Percentiles rank a stretch among this genome's conserved stretches.
phyloP scores from a whole-genome alignment of 2,329 filamentous ascomycete species.

The Alternaria angustiovoidea region DNA sequence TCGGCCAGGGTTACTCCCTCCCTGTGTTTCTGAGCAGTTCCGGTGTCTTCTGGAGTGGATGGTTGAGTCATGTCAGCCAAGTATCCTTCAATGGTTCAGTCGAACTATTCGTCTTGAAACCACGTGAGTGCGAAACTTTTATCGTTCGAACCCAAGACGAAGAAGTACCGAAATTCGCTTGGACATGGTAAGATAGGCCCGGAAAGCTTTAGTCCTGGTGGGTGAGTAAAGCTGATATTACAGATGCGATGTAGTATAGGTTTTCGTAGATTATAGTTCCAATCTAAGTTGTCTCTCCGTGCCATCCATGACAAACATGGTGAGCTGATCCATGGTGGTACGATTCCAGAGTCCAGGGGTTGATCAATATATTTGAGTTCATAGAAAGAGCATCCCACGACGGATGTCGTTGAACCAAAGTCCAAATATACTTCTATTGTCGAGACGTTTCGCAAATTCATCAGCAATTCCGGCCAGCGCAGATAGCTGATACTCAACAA shows the following conservation, averaged over 20 bases:
- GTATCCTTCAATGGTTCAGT: accelerated
- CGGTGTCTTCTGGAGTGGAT: too few relatives aligned
- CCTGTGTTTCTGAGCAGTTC: too few relatives aligned
- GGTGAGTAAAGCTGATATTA: too few relatives aligned
- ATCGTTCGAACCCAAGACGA: accelerated
- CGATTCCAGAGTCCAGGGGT: too few relatives aligned
- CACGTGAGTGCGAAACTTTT: too few relatives aligned
- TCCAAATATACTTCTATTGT: neutral
- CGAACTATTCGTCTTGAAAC: neutral
- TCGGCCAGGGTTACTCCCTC: too few relatives aligned
- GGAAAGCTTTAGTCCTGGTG: neutral
- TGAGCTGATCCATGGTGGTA: neutral
- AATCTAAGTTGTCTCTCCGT: too few relatives aligned
- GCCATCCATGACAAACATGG: neutral
- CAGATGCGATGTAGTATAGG: too few relatives aligned
- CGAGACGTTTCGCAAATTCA: neutral
- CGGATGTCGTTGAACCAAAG: neutral
- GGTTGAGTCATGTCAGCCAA: too few relatives aligned
- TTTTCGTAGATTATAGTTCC: too few relatives aligned
- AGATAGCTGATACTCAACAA: neutral
- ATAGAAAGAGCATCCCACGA: neutral
- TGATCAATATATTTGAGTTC: too few relatives aligned
- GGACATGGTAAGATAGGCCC: neutral
- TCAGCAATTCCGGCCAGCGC: neutral
- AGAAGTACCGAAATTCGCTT: neutral